Evolutionary conservation across 441 rosid species (phyloP).

Genomic region (Melastoma candidum): DNA sequence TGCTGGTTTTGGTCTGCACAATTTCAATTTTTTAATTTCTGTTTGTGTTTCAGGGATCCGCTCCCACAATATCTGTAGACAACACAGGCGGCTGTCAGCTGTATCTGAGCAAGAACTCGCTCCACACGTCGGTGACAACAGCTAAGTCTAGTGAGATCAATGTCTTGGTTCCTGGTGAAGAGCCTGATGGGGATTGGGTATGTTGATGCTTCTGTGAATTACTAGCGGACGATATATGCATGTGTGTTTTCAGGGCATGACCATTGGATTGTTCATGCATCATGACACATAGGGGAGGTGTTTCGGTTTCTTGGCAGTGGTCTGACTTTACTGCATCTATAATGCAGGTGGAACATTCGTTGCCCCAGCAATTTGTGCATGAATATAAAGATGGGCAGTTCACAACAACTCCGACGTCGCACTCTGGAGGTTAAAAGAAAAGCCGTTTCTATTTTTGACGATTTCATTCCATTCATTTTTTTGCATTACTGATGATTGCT

Average conservation of each 20-base stretch:
- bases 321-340: constrained; percentile 2
- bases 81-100: constrained; percentile 85
- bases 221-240: background rate
- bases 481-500: too few relatives aligned
- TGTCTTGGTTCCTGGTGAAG: constrained; percentile 72
- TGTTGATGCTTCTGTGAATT: constrained; percentile 7
- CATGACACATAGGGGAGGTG: too few relatives aligned
- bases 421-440: constrained; percentile 34
- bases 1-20: too few relatives aligned
- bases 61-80: constrained; percentile 93
- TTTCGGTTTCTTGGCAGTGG: too few relatives aligned
- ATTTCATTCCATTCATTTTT: too few relatives aligned
- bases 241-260: too few relatives aligned
- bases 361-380: constrained; percentile 84
- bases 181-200: constrained; percentile 77
- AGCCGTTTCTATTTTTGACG: background rate
- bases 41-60: constrained; percentile 57
- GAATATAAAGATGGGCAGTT: constrained; percentile 55
- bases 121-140: constrained; percentile 74
- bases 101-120: constrained; percentile 72
- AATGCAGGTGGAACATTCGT: constrained; percentile 74
- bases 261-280: too few relatives aligned
- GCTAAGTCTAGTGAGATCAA: constrained; percentile 96
- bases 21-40: too few relatives aligned
- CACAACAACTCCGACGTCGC: constrained; percentile 79